Base-by-base conservation (phyloP, 192 early-diverging fungal species). In the Umbelopsis isabellina region DNA sequence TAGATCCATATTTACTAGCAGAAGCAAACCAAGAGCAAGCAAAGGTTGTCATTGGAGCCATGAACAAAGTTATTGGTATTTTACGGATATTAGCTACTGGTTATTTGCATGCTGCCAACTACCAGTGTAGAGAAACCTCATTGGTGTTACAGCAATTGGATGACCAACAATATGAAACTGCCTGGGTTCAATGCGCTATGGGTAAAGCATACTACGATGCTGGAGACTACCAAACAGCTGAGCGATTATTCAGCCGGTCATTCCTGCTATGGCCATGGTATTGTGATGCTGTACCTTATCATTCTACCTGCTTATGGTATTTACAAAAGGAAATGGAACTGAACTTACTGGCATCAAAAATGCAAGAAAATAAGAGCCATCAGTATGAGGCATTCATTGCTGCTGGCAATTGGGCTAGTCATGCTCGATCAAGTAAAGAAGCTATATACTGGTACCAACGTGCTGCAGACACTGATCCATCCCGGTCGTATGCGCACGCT, bases 241-340 rank as follows among this genome's bases (percentile, higher is more conserved):
- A 64, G 35, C 25, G 68, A 4, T 70, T 78, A 35, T 78, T 67
- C 30, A 58, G 69, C n/a, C 61, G 72, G 27, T 30, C 68, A 11
- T 78, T 78, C 49, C 44, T 50, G 21, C 48, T 70, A 21, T 72
- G 67, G 11, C 76, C 76, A 22, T 78, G 76, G 76, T 78, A 55
- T 13, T 78, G 76, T 49, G 72, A 78, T 20, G 68, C 35, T 12
- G 44, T 78, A 2, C 76, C 76, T 3, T 33, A 70, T 47, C 73
- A 78, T 55, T 73, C 76, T 5, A 78, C 76, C 44, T 78, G 68
- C 20, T 20, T 78, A 7, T 73, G 71, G 68, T 78, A 73, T 25
- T 23, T 78, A 5, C 68, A 73, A 33, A 78, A 73, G 21, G 68
- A 70, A 55, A 16, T 47, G 27, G 76, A 73, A 44, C n/a, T 78